phyloP scores from a whole-genome alignment of 345 rosid species.

The Draba incana region DNA sequence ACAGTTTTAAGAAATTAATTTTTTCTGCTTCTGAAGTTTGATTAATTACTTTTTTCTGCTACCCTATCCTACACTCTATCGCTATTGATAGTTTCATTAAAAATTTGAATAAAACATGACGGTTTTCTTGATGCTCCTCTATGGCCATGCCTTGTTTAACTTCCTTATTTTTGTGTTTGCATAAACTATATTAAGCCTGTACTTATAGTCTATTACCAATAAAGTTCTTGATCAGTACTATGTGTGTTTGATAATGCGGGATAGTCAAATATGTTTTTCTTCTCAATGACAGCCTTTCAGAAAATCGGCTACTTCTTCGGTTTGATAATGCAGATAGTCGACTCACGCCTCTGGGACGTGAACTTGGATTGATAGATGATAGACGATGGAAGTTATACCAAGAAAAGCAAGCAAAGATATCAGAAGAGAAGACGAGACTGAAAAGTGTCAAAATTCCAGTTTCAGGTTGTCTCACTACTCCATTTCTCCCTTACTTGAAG shows the following conservation, averaged over 20 bases:
- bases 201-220: neutral
- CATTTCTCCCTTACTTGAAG: neutral
- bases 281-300: constrained; percentile 73
- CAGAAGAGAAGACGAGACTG: constrained; percentile 79
- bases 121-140: neutral
- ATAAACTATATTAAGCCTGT: constrained; percentile 18
- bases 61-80: neutral
- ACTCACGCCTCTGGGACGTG: constrained; percentile 91
- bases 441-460: constrained; percentile 86
- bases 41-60: neutral
- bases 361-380: constrained; percentile 89
- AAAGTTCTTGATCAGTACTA: constrained; percentile 13
- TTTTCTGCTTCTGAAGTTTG: constrained; percentile 5
- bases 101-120: neutral
- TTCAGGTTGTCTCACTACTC: constrained; percentile 55
- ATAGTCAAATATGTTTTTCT: constrained; percentile 29
- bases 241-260: constrained; percentile 8
- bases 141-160: constrained; percentile 2
- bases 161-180: neutral
- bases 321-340: constrained; percentile 98
- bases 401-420: constrained; percentile 80
- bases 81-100: constrained; percentile 13
- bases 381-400: constrained; percentile 88
- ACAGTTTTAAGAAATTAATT: neutral
- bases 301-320: constrained; percentile 90